phyloP scores from a whole-genome alignment of 805 yeast genomes.

The Candida lessepsii region DNA sequence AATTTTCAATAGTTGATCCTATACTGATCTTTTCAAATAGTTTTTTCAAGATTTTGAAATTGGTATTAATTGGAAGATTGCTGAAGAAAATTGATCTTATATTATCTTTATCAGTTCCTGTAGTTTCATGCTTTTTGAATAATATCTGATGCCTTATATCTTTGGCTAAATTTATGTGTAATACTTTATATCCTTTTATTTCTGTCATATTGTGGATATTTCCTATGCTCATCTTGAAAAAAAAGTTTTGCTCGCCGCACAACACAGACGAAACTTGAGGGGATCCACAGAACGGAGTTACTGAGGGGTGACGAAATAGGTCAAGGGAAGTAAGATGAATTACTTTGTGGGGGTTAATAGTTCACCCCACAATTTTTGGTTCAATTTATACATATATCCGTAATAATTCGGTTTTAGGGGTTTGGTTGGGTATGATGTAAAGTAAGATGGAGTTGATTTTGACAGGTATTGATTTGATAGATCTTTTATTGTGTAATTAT shows the following conservation, averaged over 20 bases:
- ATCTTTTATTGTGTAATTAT: no score
- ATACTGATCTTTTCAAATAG: slow-evolving; percentile 59
- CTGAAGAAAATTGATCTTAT: slow-evolving; percentile 65
- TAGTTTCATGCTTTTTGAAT: slow-evolving; percentile 59
- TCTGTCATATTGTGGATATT: slow-evolving; percentile 27
- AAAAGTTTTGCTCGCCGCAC: slow-evolving; percentile 9
- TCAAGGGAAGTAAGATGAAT: no score
- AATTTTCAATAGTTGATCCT: slow-evolving; percentile 61
- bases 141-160: slow-evolving; percentile 55
- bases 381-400: no score
- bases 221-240: slow-evolving; percentile 10
- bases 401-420: no score
- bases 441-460: no score
- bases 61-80: slow-evolving; percentile 69
- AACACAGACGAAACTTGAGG: neutral
- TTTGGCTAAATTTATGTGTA: slow-evolving; percentile 46
- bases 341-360: no score
- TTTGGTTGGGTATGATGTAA: no score
- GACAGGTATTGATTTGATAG: no score
- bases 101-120: slow-evolving; percentile 45
- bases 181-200: slow-evolving; percentile 56
- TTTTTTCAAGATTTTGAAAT: slow-evolving; percentile 50
- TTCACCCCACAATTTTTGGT: no score
- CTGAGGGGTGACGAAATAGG: no score
- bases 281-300: neutral